phyloP scores from a whole-genome alignment of 1,284 basidiomycete species.

The Marasmius oreades region DNA sequence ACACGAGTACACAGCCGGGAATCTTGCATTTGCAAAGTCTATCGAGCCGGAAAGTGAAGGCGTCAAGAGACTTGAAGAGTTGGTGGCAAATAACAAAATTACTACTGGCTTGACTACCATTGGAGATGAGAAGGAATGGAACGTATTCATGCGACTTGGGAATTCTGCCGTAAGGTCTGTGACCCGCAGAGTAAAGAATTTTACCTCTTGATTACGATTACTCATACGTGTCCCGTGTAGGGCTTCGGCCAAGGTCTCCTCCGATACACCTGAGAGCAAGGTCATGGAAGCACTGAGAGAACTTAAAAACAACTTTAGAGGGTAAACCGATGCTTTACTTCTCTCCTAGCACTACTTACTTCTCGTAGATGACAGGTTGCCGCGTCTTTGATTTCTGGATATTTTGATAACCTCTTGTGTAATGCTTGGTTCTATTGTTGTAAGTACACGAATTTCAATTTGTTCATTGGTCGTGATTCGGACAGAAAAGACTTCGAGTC shows the following conservation, averaged over 20 bases:
- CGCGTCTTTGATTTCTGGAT: background rate
- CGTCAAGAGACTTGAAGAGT: constrained; percentile 49
- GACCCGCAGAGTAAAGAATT: too few relatives aligned
- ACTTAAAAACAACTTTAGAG: constrained; percentile 80
- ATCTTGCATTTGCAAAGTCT: constrained; percentile 56
- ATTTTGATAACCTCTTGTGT: background rate
- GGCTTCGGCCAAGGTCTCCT: constrained; percentile 43
- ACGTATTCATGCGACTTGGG: constrained; percentile 76
- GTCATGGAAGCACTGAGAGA: constrained; percentile 77
- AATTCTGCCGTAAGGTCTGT: constrained; percentile 58
- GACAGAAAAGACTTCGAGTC: too few relatives aligned
- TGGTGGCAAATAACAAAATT: constrained; percentile 49
- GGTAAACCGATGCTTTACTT: constrained; percentile 27
- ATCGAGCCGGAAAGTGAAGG: constrained; percentile 66
- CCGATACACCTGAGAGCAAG: constrained; percentile 42
- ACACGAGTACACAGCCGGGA: constrained; percentile 87
- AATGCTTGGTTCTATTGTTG: background rate
- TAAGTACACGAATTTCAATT: too few relatives aligned
- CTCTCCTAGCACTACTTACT: background rate
- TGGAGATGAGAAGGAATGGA: constrained; percentile 83
- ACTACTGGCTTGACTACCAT: constrained; percentile 83
- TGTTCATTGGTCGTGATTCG: too few relatives aligned
- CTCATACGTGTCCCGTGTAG: constrained; percentile 23
- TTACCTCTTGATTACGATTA: too few relatives aligned
- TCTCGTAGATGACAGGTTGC: background rate